Evolutionary conservation across 2,329 filamentous ascomycete genomes (phyloP), one percentile per base, ranked within the genome.

Genomic region (Penicillium concentricum): DNA sequence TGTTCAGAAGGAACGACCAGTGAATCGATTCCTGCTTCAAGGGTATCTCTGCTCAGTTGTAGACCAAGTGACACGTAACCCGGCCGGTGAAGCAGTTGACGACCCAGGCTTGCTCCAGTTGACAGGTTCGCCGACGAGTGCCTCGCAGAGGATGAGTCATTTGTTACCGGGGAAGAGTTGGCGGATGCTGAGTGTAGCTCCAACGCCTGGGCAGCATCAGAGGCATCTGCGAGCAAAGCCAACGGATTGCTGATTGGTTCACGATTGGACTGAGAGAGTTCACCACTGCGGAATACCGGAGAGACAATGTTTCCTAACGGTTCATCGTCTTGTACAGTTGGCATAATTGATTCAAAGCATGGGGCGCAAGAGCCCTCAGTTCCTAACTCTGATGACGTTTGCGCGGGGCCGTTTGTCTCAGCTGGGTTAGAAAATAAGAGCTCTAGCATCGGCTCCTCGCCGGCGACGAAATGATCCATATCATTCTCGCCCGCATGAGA

Each of bases 171-270:
- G 4, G 41, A 51, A 20, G 38, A 3, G 8, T 47, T 38, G 16
- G 15, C 20, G 9, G 38, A 30, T 20, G 37, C 37, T 13, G 37
- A 10, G n/a, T 50, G 39, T 6, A 44, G 32, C 13, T 61, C 56
- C 20, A 59, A 46, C 20, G 57, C 54, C 20, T 64, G 62, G 2
- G 65, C 60, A 2, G 64, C 61, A 18, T 61, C 62, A 8, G 66
- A 68, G 12, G 66, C 67, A 57, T 69, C 64, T 3, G 68, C 68
- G 7, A 71, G 49, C 24, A 69, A 43, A 2, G 65, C 68, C 10
- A 71, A 56, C 4, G 67, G 69, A 54, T 71, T 70, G 42, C 66
- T 70, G 39, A 68, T 58, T 3, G 64, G 64, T 44, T 70, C 63
- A 5, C 54, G 39, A 30, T 24, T 46, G 6, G 30, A 7, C 32